These are phyloP conservation scores for Diaporthe sp. DNA, from an alignment of 2,329 filamentous ascomycete genomes.

Conservation along the genomic window DNA sequence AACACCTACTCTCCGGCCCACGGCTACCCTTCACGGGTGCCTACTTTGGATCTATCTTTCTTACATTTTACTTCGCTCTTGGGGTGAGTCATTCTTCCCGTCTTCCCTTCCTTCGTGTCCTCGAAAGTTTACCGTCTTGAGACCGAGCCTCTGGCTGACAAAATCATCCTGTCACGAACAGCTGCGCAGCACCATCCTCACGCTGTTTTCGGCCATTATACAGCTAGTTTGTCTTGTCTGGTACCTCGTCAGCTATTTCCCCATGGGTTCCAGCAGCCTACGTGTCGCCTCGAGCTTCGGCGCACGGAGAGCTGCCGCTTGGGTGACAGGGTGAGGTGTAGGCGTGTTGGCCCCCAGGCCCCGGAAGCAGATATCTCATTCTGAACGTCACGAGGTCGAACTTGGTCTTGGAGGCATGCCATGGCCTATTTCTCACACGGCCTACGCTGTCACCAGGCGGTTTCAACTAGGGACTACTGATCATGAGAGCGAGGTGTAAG, in stretches of 20 bases:
- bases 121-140: neutral
- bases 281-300: slow-evolving; percentile 90
- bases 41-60: slow-evolving; percentile 92
- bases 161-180: slow-evolving; percentile 56
- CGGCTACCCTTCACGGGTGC: slow-evolving; percentile 92
- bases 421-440: neutral
- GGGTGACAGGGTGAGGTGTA: slow-evolving; percentile 80
- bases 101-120: slow-evolving; percentile 15
- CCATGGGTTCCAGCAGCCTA: slow-evolving; percentile 92
- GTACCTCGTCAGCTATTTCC: slow-evolving; percentile 98
- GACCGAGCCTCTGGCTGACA: slow-evolving; percentile 24
- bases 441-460: neutral
- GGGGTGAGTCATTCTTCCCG: slow-evolving; percentile 75
- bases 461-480: slow-evolving; percentile 12
- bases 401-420: neutral
- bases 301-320: slow-evolving; percentile 84
- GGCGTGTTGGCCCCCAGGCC: neutral
- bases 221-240: slow-evolving; percentile 88
- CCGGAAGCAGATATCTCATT: neutral
- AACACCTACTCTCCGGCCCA: slow-evolving; percentile 86
- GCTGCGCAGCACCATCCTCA: slow-evolving; percentile 88
- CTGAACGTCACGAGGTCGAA: slow-evolving; percentile 9
- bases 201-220: slow-evolving; percentile 84
- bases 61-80: slow-evolving; percentile 93
- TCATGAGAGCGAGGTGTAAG: slow-evolving; percentile 36